A percentile compares a stretch with the other conserved stretches of the same genome.
These are phyloP conservation scores for Gorgonomyces haynaldii DNA, from an alignment of 192 early-diverging fungal genomes.

Conservation along the genomic window DNA sequence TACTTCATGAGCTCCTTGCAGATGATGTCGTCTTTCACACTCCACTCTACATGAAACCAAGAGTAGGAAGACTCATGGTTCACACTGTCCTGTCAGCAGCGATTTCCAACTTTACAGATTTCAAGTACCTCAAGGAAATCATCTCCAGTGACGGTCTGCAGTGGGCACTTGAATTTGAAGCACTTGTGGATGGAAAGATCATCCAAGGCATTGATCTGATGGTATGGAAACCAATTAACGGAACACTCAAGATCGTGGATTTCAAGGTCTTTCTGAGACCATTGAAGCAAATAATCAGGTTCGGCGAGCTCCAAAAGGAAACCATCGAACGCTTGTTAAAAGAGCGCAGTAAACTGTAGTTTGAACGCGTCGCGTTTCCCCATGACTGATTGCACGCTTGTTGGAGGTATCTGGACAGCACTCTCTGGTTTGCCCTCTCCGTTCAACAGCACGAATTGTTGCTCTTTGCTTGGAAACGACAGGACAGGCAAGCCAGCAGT, in stretches of 20 bases:
- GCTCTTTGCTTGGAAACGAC: too few species aligned
- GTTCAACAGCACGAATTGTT: too few species aligned
- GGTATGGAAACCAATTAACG: neutral
- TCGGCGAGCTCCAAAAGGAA: conserved; percentile 12
- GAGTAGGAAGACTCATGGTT: conserved; percentile 8
- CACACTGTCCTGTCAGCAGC: conserved; percentile 13
- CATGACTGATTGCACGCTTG: too few species aligned
- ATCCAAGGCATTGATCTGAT: conserved; percentile 15
- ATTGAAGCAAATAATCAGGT: conserved; percentile 10
- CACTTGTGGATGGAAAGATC: conserved; percentile 7
- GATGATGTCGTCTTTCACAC: conserved; percentile 16
- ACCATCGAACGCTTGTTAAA: too few species aligned
- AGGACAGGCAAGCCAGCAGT: too few species aligned
- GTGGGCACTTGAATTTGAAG: conserved; percentile 14
- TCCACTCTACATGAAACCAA: conserved; percentile 18
- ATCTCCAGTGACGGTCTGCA: conserved; percentile 9
- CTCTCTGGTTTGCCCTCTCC: too few species aligned
- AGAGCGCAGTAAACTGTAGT: too few species aligned
- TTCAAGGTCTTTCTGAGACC: conserved; percentile 21
- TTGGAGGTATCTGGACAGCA: too few species aligned
- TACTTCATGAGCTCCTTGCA: conserved; percentile 6
- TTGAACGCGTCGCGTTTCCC: too few species aligned
- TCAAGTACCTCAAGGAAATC: conserved; percentile 15
- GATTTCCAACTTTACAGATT: conserved; percentile 12
- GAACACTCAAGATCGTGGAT: conserved; percentile 9